phyloP scores from a whole-genome alignment of 2,329 filamentous ascomycete genomes.

The Clarireedia monteithiana region DNA sequence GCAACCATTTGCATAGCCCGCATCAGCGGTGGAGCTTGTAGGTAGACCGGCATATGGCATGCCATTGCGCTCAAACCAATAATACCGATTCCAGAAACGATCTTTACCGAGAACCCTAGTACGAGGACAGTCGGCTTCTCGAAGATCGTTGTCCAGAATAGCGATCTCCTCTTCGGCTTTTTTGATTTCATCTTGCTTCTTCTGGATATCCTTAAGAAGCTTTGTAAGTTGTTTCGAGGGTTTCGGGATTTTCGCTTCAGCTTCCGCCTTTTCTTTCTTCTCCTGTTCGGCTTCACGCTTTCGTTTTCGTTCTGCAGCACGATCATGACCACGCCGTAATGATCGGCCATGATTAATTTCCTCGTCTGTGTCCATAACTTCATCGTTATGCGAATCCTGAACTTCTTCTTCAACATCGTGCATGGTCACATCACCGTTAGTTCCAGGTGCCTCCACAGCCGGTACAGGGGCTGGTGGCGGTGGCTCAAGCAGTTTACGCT shows the following conservation, averaged over 20 bases:
- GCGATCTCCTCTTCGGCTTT: constrained; percentile 80
- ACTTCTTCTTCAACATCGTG: constrained; percentile 57
- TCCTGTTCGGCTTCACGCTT: constrained; percentile 70
- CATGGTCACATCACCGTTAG: constrained; percentile 52
- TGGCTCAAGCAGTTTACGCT: constrained; percentile 64
- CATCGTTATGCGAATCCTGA: constrained; percentile 45
- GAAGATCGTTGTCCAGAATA: constrained; percentile 80
- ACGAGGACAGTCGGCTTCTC: constrained; percentile 87
- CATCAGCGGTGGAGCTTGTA: constrained; percentile 76
- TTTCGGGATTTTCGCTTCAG: constrained; percentile 54
- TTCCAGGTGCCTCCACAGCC: constrained; percentile 19
- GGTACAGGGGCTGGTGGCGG: constrained; percentile 51
- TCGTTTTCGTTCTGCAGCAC: constrained; percentile 63
- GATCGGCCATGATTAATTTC: constrained; percentile 50
- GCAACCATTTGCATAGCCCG: constrained; percentile 87
- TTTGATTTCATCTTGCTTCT: constrained; percentile 72
- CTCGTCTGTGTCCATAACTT: constrained; percentile 61
- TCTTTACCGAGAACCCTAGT: constrained; percentile 88
- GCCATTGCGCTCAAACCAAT: constrained; percentile 97
- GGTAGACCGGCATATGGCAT: constrained; percentile 93
- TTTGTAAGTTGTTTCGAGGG: constrained; percentile 86
- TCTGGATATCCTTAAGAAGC: constrained; percentile 79
- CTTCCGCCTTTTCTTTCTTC: constrained; percentile 52
- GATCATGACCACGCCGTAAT: constrained; percentile 56
- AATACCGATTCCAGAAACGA: constrained; percentile 96